Evolutionary conservation across 495 filamentous ascomycete genomes (phyloP), one percentile per base, ranked within the genome.

Genomic region (Penicillium coprophilum): DNA sequence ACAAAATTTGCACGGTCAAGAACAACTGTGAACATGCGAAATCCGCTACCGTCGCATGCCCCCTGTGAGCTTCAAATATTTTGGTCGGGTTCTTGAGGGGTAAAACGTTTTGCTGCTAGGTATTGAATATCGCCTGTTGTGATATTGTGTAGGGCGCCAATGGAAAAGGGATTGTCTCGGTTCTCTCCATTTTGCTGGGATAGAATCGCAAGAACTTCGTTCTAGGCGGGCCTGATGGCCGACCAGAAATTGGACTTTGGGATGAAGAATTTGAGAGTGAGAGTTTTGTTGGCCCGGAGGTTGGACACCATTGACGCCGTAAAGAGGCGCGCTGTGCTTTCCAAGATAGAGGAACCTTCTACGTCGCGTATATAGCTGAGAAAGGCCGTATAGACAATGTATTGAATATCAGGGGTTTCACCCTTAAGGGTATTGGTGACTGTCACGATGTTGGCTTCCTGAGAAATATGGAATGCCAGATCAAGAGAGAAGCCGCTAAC

Each of bases 301-400:
- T 64, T 38, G 36, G 54, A 53, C 8, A 52, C 2, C 0, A 64
- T n/a, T 6, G 58, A 40, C 15, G 58, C 45, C 4, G 55, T 58
- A n/a, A 64, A 58, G 31, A 61, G 58, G 12, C 62, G 58, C 7
- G 55, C 55, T 20, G 62, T 58, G 30, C 30, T 53, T 47, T 56
- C 55, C 0, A 61, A 32, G 15, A 64, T 47, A 40, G 58, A 47
- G 23, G 19, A 23, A 9, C 46, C 39, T 23, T 31, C 43, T 10
- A 27, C n/a, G 38, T 54, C 55, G 28, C 32, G 12, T 30, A 61
- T 44, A 11, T 55, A 43, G 43, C 55, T 50, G 27, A 64, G 62
- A 40, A 64, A 64, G 13, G 48, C 6, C 12, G 41, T 43, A 28
- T 55, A 46, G 46, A 64, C 30, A 53, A 61, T 6, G 30, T 61